Evolutionary conservation across 78 protist genomes (phyloP).

Genomic region (Tieghemostelium lacteum): DNA sequence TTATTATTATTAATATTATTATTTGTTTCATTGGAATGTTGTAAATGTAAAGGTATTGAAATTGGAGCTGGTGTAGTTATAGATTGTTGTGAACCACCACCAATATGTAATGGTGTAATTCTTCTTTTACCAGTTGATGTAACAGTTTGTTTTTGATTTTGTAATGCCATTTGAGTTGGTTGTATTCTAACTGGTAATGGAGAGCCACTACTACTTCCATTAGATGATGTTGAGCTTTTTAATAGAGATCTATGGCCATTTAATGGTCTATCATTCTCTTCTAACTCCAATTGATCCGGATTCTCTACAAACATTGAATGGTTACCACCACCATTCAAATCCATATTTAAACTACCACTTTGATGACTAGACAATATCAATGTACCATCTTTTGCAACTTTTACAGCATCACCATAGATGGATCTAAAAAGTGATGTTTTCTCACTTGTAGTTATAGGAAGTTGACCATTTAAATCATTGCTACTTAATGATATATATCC

Average conservation of each 20-base stretch:
- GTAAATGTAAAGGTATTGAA: constrained; percentile 34
- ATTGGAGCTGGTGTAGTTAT: constrained; percentile 66
- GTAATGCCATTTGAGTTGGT: constrained; percentile 53
- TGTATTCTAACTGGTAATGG: constrained; percentile 6
- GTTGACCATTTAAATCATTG: constrained; percentile 21
- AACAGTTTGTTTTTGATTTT: constrained; percentile 58
- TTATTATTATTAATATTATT: background rate
- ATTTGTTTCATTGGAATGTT: background rate
- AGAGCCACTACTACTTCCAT: background rate
- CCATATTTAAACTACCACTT: background rate
- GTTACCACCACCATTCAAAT: background rate
- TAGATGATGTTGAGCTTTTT: background rate
- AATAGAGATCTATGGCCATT: background rate
- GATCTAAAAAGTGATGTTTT: constrained; percentile 4
- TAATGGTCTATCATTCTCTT: background rate
- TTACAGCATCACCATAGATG: constrained; percentile 52
- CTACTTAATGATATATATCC: constrained; percentile 15
- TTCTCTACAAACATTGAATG: constrained; percentile 50
- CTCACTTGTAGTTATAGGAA: constrained; percentile 3
- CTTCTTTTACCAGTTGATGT: constrained; percentile 36
- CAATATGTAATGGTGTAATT: constrained; percentile 67
- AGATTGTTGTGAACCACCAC: constrained; percentile 13
- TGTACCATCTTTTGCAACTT: constrained; percentile 3
- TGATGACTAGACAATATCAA: background rate
- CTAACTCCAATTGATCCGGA: constrained; percentile 71